Evolutionary conservation across 345 rosid species (phyloP).

Genomic region (Geranium rotundifolium): DNA sequence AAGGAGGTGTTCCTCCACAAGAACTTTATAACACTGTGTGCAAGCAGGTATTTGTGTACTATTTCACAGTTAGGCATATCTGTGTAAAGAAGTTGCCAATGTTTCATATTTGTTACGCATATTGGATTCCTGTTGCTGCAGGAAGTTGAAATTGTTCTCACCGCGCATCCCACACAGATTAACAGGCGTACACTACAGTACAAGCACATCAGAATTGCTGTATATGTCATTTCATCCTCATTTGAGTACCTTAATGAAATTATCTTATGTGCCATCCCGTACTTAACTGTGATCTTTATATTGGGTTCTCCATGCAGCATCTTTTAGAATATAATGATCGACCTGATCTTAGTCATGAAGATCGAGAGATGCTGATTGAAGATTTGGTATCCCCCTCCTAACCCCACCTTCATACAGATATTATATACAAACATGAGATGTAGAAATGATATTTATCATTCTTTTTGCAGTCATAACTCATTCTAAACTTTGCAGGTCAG

Average conservation of each 20-base stretch:
- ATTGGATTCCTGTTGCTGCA: slow-evolving; percentile 17
- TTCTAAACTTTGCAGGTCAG: slow-evolving; percentile 41
- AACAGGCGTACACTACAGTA: slow-evolving; percentile 89
- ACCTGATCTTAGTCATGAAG: slow-evolving; percentile 86
- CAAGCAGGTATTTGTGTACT: slow-evolving; percentile 52
- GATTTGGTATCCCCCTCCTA: slow-evolving; percentile 56
- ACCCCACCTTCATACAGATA: too few species aligned
- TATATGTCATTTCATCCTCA: slow-evolving; percentile 29
- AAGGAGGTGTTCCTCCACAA: slow-evolving; percentile 64
- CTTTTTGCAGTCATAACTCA: too few species aligned
- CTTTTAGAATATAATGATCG: slow-evolving; percentile 81
- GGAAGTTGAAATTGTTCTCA: slow-evolving; percentile 96
- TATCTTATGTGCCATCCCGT: background rate
- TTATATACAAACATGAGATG: too few species aligned
- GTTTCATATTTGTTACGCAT: too few species aligned
- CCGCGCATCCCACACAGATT: slow-evolving; percentile 98
- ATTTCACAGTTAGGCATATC: too few species aligned
- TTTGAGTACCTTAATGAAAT: background rate
- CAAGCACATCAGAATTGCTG: slow-evolving; percentile 88
- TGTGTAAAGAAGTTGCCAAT: too few species aligned
- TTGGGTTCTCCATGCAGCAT: slow-evolving; percentile 41
- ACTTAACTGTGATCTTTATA: background rate
- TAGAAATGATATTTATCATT: too few species aligned
- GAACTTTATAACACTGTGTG: slow-evolving; percentile 73
- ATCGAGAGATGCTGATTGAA: slow-evolving; percentile 78